Evolutionary conservation across 352 stramenopile genomes (phyloP).

Genomic region (Globisporangium paddicum): DNA sequence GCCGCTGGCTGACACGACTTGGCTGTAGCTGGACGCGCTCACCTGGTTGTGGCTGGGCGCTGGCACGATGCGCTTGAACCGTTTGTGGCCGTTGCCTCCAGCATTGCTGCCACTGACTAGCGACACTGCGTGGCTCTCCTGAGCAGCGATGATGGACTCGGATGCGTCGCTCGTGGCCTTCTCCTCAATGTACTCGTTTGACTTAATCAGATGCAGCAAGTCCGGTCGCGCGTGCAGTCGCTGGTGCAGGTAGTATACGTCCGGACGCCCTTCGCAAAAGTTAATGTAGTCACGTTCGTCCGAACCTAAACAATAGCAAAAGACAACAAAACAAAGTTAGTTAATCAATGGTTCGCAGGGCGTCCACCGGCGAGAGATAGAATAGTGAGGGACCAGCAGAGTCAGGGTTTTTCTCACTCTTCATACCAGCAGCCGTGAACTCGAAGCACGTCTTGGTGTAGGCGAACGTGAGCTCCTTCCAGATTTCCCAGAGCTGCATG

Average conservation of each 20-base stretch:
- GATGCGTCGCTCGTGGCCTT: constrained; percentile 61
- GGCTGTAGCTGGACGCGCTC: not conserved
- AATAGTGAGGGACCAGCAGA: not conserved
- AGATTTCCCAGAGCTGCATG: constrained; percentile 83
- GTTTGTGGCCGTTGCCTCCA: constrained; percentile 36
- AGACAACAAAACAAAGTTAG: constrained; percentile 20
- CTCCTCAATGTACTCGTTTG: constrained; percentile 80
- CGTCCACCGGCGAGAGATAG: not conserved
- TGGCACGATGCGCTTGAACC: constrained; percentile 54
- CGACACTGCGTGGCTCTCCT: constrained; percentile 1
- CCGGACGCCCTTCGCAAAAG: constrained; percentile 64
- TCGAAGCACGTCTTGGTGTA: constrained; percentile 83
- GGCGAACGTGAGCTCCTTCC: constrained; percentile 76
- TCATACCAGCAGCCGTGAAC: constrained; percentile 82
- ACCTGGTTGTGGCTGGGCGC: not conserved
- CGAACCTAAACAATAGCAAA: constrained; percentile 35
- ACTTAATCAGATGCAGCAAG: constrained; percentile 76
- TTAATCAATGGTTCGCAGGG: not conserved
- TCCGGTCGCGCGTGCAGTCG: constrained; percentile 66
- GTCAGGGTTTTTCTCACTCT: constrained; percentile 44
- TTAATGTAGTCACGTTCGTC: constrained; percentile 79
- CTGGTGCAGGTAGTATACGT: constrained; percentile 82
- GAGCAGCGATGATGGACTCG: constrained; percentile 35
- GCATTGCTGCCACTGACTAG: not conserved
- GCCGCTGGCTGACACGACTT: not conserved